Conservation (phyloP, 2,329 filamentous ascomycete species). For the Aspergillus terreus region DNA sequence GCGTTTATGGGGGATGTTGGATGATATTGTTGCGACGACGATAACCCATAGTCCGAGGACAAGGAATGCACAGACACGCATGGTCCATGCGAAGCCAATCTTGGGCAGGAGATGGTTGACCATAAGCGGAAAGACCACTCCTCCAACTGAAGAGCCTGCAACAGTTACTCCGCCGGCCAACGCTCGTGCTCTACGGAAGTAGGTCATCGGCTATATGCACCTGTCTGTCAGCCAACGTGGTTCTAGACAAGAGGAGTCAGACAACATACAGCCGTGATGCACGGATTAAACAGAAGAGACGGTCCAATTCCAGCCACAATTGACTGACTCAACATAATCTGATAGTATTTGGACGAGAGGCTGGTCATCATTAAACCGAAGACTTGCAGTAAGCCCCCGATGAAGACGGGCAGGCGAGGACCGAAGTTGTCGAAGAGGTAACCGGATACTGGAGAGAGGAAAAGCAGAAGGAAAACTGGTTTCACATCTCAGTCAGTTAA, state of each 20-base stretch:
- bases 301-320: not conserved
- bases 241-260: no score
- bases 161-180: conserved; percentile 49
- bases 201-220: conserved; percentile 25
- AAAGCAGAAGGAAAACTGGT: not conserved
- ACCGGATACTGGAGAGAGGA: not conserved
- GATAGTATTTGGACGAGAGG: not conserved
- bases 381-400: not conserved
- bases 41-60: conserved; percentile 55
- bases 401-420: not conserved
- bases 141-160: conserved; percentile 49
- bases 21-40: conserved; percentile 47
- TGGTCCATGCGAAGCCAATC: conserved; percentile 52
- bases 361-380: conserved; percentile 1
- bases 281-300: not conserved
- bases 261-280: not conserved
- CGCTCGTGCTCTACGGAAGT: conserved; percentile 48
- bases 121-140: conserved; percentile 58
- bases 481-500: not conserved
- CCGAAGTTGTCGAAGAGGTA: not conserved
- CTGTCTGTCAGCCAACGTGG: not conserved
- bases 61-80: conserved; percentile 51
- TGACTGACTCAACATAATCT: conserved; percentile 1
- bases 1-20: conserved; percentile 20
- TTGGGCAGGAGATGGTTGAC: conserved; percentile 47